Evolutionary conservation across 352 stramenopile species (phyloP).

Genomic region (Phytopythium chamaehyphon): DNA sequence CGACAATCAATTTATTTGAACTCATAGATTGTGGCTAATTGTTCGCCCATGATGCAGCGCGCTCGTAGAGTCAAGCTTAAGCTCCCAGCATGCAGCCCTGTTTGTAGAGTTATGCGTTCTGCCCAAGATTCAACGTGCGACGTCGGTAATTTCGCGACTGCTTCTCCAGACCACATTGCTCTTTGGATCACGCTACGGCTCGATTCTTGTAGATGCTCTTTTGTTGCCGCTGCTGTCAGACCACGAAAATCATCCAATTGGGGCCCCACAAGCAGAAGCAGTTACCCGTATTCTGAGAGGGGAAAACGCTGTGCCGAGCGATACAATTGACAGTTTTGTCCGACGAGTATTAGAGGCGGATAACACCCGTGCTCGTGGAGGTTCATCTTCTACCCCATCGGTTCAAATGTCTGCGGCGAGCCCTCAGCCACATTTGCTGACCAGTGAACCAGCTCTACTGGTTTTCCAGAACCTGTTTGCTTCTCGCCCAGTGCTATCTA

Average conservation of each 20-base stretch:
- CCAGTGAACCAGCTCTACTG: conserved; percentile 60
- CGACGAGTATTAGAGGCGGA: conserved; percentile 17
- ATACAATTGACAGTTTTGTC: conserved; percentile 52
- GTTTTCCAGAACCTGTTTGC: conserved; percentile 77
- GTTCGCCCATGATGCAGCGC: conserved; percentile 17
- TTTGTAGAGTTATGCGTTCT: conserved; percentile 55
- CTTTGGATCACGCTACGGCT: conserved; percentile 44
- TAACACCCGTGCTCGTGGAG: conserved; percentile 4
- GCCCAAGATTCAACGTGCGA: conserved; percentile 46
- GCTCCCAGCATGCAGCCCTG: conserved; percentile 55
- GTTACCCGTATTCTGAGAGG: conserved; percentile 58
- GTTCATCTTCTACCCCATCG: neutral
- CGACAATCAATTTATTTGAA: neutral
- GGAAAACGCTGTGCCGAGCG: conserved; percentile 32
- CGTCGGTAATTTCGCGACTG: conserved; percentile 71
- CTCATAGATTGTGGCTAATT: neutral
- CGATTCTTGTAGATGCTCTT: conserved; percentile 42
- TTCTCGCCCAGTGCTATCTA: conserved; percentile 42
- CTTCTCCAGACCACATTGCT: conserved; percentile 54
- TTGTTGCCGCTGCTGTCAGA: conserved; percentile 47
- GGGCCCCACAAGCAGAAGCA: conserved; percentile 57
- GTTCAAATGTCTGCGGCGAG: neutral
- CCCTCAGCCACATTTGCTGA: conserved; percentile 27
- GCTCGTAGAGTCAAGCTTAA: conserved; percentile 65
- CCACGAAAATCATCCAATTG: conserved; percentile 14